Conservation (phyloP, 495 filamentous ascomycete species). For the Trichoderma gamsii region DNA sequence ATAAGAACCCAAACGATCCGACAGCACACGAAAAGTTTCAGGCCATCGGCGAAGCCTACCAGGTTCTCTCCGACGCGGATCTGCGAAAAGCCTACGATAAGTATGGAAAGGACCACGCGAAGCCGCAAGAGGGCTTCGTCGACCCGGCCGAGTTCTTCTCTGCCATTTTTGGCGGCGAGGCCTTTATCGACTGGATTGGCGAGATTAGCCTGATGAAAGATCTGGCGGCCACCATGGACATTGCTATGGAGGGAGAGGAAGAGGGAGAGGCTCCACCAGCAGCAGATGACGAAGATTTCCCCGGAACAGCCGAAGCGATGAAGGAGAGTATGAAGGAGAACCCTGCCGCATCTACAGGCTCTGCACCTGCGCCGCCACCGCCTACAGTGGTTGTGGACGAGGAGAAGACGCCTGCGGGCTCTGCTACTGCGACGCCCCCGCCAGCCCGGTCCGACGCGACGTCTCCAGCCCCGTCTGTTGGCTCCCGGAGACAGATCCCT, state of each 20-base stretch:
- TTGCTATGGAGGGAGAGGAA: conserved; percentile 68
- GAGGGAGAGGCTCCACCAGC: conserved; percentile 43
- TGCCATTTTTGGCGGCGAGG: conserved; percentile 96
- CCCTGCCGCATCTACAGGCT: conserved; percentile 22
- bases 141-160: conserved; percentile 98
- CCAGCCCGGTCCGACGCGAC: conserved; percentile 22
- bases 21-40: conserved; percentile 93
- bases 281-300: conserved; percentile 38
- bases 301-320: conserved; percentile 41
- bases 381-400: conserved; percentile 41
- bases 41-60: conserved; percentile 93
- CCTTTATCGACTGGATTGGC: conserved; percentile 86
- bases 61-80: conserved; percentile 84
- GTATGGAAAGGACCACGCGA: conserved; percentile 86
- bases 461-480: conserved; percentile 5
- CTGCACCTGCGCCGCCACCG: conserved; percentile 25
- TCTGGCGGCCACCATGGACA: conserved; percentile 83
- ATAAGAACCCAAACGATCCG: conserved; percentile 97
- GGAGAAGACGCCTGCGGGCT: conserved; percentile 24
- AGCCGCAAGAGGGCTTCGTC: conserved; percentile 84
- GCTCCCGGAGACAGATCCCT: conserved; percentile 56
- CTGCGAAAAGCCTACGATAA: conserved; percentile 91
- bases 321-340: conserved; percentile 41
- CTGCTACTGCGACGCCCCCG: conserved; percentile 39
- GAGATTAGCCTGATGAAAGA: conserved; percentile 93